phyloP scores from a whole-genome alignment of 148 eudicot genomes.

The Persicaria tinctoria region DNA sequence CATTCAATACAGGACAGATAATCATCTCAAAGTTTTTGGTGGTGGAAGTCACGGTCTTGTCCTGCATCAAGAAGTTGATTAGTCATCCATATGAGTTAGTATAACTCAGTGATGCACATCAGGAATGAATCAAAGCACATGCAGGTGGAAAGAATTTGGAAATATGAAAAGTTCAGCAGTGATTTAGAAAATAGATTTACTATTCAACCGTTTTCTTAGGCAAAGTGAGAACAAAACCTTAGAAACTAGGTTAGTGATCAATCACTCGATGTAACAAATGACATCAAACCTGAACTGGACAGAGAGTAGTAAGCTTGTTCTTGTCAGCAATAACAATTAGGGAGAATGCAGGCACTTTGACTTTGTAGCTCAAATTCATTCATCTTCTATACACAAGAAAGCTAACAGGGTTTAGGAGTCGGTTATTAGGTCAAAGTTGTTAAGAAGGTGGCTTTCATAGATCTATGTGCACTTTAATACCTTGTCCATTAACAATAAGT shows the following conservation, averaged over 20 bases:
- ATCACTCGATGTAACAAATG: background rate
- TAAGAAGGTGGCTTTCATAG: background rate
- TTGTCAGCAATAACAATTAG: background rate
- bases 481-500: background rate
- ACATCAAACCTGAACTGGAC: background rate
- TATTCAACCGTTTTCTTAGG: background rate
- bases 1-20: slow-evolving; percentile 52
- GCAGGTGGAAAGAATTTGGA: background rate
- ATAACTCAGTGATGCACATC: background rate
- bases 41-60: slow-evolving; percentile 34
- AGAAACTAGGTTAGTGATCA: background rate
- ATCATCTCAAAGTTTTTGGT: slow-evolving; percentile 51
- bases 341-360: background rate
- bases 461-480: background rate
- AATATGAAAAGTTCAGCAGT: background rate
- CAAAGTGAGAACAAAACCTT: background rate
- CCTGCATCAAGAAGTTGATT: slow-evolving; percentile 35
- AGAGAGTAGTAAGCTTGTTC: background rate
- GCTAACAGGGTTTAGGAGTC: background rate
- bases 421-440: background rate
- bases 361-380: background rate
- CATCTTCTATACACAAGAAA: background rate
- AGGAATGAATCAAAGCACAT: background rate
- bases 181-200: background rate
- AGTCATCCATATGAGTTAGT: background rate